Evolutionary conservation across 768 basidiomycete genomes (phyloP).

Genomic region (Russula olivacea): DNA sequence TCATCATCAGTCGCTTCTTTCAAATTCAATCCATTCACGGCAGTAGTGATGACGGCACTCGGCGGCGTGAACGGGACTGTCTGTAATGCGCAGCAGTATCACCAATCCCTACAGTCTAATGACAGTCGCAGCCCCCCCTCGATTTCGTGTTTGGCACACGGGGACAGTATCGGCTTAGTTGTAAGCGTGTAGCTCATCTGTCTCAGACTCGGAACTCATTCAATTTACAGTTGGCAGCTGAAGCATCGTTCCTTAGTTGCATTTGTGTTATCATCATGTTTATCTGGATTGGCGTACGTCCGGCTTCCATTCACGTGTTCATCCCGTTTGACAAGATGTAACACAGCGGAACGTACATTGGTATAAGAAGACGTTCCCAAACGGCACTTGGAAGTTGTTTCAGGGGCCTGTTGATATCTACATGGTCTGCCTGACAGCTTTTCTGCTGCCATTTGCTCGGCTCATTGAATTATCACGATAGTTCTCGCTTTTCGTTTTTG

Average conservation of each 20-base stretch:
- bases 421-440: conserved; percentile 31
- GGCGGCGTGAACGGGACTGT: no score
- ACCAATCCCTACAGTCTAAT: background rate
- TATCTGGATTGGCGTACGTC: conserved; percentile 17
- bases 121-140: background rate
- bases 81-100: background rate
- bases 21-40: no score
- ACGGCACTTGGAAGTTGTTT: conserved; percentile 28
- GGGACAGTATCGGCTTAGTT: conserved; percentile 36
- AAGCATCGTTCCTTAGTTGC: conserved; percentile 28
- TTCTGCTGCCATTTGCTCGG: background rate
- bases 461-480: conserved; percentile 24
- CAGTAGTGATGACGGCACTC: no score
- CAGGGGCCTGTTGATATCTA: conserved; percentile 38
- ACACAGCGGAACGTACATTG: conserved; percentile 15
- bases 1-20: no score
- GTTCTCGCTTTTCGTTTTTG: conserved; percentile 30
- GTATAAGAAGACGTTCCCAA: background rate
- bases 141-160: conserved; percentile 31
- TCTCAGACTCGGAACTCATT: background rate
- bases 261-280: background rate
- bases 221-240: conserved; percentile 31
- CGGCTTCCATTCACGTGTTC: conserved; percentile 17
- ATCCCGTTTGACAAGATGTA: background rate
- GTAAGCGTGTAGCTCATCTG: conserved; percentile 25